Evolutionary conservation across 345 rosid species (phyloP).

Genomic region (Cochlearia excelsa): DNA sequence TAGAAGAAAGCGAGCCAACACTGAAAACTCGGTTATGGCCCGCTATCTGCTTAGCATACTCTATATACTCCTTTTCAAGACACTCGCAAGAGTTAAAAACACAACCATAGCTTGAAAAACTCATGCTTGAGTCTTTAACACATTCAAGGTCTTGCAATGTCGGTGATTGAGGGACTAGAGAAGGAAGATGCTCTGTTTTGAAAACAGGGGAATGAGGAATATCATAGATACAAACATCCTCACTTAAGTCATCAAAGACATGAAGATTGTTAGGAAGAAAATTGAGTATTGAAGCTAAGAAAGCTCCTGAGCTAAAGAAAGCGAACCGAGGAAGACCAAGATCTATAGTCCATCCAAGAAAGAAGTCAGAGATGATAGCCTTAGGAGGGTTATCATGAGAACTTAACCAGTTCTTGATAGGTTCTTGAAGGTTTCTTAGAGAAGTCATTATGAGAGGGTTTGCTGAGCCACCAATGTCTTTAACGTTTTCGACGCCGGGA

Average conservation of each 20-base stretch:
- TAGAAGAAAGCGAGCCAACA: constrained; percentile 53
- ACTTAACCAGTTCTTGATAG: constrained; percentile 53
- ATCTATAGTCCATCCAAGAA: constrained; percentile 63
- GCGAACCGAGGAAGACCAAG: constrained; percentile 49
- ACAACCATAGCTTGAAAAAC: constrained; percentile 43
- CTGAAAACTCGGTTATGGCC: constrained; percentile 51
- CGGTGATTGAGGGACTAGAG: constrained; percentile 25
- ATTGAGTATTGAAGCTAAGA: constrained; percentile 31
- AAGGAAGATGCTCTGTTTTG: constrained; percentile 50
- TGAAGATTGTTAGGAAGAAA: constrained; percentile 33
- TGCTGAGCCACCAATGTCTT: constrained; percentile 50
- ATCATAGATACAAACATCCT: too few relatives aligned
- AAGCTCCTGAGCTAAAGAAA: constrained; percentile 46
- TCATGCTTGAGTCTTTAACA: constrained; percentile 35
- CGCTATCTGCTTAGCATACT: constrained; percentile 35
- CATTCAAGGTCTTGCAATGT: constrained; percentile 30
- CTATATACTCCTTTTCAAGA: constrained; percentile 44
- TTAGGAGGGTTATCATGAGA: constrained; percentile 58
- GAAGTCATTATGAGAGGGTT: constrained; percentile 43
- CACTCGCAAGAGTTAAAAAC: constrained; percentile 48
- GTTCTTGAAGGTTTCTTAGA: constrained; percentile 31
- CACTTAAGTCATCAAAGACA: constrained; percentile 24
- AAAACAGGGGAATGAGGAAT: constrained; percentile 54
- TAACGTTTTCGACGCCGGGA: constrained; percentile 34
- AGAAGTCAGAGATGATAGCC: constrained; percentile 41